Evolutionary conservation across 352 stramenopile species (phyloP).

Genomic region (Albugo laibachii): DNA sequence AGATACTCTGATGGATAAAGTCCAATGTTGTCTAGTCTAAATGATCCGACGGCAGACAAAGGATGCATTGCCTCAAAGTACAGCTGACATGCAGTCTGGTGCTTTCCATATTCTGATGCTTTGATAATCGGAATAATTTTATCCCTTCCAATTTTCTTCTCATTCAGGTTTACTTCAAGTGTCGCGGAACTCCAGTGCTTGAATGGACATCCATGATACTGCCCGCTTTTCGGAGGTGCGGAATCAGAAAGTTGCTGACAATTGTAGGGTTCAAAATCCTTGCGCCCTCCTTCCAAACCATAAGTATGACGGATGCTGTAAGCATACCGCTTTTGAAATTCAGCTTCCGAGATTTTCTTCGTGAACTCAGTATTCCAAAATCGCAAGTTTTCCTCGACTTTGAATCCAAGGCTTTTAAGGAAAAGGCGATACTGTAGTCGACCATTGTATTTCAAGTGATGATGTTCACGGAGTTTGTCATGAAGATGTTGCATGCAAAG

Average conservation of each 20-base stretch:
- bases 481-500: conserved; percentile 68
- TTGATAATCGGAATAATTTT: conserved; percentile 11
- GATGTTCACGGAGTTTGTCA: conserved; percentile 38
- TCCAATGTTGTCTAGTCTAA: no score
- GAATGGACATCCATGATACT: conserved; percentile 73
- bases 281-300: conserved; percentile 51
- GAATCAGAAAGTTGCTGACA: conserved; percentile 35
- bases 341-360: conserved; percentile 24
- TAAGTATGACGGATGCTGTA: conserved; percentile 81
- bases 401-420: conserved; percentile 64
- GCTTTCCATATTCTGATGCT: conserved; percentile 14
- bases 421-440: conserved; percentile 71
- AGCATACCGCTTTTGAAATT: conserved; percentile 68
- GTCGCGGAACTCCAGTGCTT: conserved; percentile 35
- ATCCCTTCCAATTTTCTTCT: not conserved
- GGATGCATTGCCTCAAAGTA: conserved; percentile 27
- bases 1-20: no score
- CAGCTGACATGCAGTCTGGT: conserved; percentile 20
- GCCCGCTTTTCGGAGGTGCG: conserved; percentile 24
- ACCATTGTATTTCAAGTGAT: conserved; percentile 77
- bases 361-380: conserved; percentile 66
- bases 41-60: no score
- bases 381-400: conserved; percentile 45
- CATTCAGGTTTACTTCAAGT: conserved; percentile 22
- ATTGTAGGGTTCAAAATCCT: conserved; percentile 37